These are phyloP conservation scores for Hippophae gyantsensis DNA, from an alignment of 306 rosid genomes.

Conservation along the genomic window DNA sequence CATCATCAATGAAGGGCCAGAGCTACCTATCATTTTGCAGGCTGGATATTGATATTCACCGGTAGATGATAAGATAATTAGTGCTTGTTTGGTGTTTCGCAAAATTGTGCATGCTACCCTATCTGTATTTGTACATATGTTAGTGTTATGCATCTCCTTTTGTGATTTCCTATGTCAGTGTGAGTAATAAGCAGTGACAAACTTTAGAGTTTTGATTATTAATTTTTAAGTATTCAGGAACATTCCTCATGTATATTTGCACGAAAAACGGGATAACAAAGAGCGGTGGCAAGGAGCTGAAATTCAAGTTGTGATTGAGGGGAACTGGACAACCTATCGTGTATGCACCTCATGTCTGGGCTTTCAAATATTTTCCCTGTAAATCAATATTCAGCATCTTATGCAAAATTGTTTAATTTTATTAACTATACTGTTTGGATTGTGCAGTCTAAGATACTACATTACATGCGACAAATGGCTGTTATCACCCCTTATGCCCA, in stretches of 20 bases:
- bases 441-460: constrained; percentile 87
- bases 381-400: not conserved
- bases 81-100: too few relatives aligned
- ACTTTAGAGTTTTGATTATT: constrained; percentile 10
- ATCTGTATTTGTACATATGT: not conserved
- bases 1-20: constrained; percentile 79
- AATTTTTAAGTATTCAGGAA: constrained; percentile 48
- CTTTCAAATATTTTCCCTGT: constrained; percentile 10
- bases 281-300: constrained; percentile 85
- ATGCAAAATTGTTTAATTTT: not conserved
- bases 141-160: not conserved
- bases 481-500: constrained; percentile 66
- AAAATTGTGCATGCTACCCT: not conserved
- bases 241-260: constrained; percentile 80
- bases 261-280: constrained; percentile 65
- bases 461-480: constrained; percentile 95
- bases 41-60: constrained; percentile 90
- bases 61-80: constrained; percentile 31
- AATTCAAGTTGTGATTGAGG: constrained; percentile 96
- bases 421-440: constrained; percentile 18
- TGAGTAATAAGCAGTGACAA: not conserved
- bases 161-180: not conserved
- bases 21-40: constrained; percentile 66
- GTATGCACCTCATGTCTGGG: constrained; percentile 30
- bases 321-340: constrained; percentile 96